Percentiles rank a stretch among this genome's conserved stretches.
Conservation (phyloP, 768 basidiomycete genomes). For the Psilocybe sp. region DNA sequence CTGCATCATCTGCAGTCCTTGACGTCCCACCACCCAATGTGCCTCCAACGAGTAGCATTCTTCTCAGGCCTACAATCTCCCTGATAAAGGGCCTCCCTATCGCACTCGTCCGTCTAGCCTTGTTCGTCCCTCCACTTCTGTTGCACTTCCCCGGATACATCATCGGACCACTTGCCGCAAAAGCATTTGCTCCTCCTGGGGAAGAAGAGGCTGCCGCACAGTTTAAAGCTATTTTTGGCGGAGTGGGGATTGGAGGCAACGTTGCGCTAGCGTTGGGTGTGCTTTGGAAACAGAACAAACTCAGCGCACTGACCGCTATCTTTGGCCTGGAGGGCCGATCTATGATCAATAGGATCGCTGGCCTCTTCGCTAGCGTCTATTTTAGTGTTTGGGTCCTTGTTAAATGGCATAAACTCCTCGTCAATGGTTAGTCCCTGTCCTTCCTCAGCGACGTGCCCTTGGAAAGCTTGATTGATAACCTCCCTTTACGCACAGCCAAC, state of each 20-base stretch:
- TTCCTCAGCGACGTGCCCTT: too few relatives aligned
- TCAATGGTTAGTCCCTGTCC: conserved; percentile 22
- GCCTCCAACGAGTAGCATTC: conserved; percentile 22
- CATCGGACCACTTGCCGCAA: conserved; percentile 40
- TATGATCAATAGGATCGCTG: conserved; percentile 11
- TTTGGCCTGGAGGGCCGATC: conserved; percentile 7
- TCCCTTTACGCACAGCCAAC: conserved; percentile 22
- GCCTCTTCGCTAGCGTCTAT: conserved; percentile 21
- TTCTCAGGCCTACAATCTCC: conserved; percentile 22
- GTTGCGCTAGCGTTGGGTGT: conserved; percentile 19
- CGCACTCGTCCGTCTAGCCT: conserved; percentile 30
- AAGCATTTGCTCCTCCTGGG: conserved; percentile 38
- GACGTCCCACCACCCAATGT: conserved; percentile 19
- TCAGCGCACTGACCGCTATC: conserved; percentile 8
- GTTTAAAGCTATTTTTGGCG: conserved; percentile 64
- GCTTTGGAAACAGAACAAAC: conserved; percentile 17
- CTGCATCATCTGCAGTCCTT: conserved; percentile 1
- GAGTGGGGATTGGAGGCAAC: conserved; percentile 35
- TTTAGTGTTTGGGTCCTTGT: conserved; percentile 32
- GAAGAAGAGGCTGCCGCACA: conserved; percentile 73
- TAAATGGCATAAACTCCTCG: conserved; percentile 44
- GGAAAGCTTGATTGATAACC: neutral
- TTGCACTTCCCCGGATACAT: conserved; percentile 60
- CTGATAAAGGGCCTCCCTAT: conserved; percentile 37
- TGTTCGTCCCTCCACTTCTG: conserved; percentile 44